These are phyloP conservation scores for Fraxinus cuspidata DNA, from an alignment of 257 asterid genomes.

Conservation along the genomic window DNA sequence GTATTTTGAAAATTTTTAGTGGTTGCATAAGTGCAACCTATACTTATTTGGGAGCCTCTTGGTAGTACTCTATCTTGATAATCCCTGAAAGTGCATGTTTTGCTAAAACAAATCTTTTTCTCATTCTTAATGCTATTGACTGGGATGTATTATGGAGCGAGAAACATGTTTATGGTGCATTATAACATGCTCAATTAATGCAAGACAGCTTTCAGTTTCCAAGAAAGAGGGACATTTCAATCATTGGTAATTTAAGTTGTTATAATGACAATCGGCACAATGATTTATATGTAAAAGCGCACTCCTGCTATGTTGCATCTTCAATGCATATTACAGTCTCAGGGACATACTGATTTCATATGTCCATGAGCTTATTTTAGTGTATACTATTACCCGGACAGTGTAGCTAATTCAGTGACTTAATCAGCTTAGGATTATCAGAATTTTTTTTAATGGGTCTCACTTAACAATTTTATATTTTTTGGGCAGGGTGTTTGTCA, in stretches of 20 bases:
- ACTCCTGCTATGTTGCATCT: not conserved
- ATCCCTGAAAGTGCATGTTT: not conserved
- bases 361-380: not conserved
- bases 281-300: not conserved
- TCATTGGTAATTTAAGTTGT: not conserved
- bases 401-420: not conserved
- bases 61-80: not conserved
- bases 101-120: not conserved
- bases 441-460: constrained; percentile 13
- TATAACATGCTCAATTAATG: not conserved
- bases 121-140: not conserved
- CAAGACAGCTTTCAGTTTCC: not conserved
- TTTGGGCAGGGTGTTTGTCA: constrained; percentile 79
- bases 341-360: not conserved
- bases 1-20: not conserved
- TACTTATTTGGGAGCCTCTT: not conserved
- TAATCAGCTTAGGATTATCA: constrained; percentile 4
- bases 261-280: not conserved
- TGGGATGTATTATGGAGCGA: not conserved
- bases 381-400: not conserved
- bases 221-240: not conserved
- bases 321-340: not conserved
- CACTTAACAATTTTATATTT: constrained; percentile 22
- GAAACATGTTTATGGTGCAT: not conserved
- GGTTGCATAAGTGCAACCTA: not conserved